Evolutionary conservation across 2,329 filamentous ascomycete genomes (phyloP).

Genomic region (Talaromyces piceae): DNA sequence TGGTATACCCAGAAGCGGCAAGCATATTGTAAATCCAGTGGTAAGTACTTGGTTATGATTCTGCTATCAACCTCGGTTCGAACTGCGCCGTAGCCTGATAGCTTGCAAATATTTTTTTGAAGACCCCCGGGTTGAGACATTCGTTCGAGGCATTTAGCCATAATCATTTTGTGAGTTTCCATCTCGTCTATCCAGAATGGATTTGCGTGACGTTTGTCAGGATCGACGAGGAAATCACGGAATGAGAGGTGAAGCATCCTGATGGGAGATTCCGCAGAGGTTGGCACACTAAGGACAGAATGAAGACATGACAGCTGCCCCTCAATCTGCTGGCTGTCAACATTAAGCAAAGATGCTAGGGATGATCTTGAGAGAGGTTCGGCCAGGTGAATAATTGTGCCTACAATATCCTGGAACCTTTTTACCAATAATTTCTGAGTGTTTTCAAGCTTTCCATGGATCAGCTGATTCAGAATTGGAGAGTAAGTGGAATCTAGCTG

Average conservation of each 20-base stretch:
- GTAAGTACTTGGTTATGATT: constrained; percentile 9
- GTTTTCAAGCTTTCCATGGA: background rate
- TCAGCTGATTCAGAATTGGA: background rate
- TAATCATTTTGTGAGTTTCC: constrained; percentile 20
- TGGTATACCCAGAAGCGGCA: constrained; percentile 18
- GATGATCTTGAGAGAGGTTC: background rate
- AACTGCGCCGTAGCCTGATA: constrained; percentile 2
- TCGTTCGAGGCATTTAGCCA: constrained; percentile 18
- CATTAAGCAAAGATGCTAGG: background rate
- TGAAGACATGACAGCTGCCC: constrained; percentile 9
- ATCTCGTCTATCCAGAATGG: constrained; percentile 26
- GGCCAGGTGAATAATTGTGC: background rate
- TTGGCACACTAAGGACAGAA: constrained; percentile 16
- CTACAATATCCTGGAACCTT: background rate
- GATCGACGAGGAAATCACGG: constrained; percentile 23
- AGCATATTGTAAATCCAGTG: constrained; percentile 14
- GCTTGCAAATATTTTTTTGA: constrained; percentile 13
- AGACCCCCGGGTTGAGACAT: constrained; percentile 5
- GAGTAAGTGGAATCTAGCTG: constrained; percentile 1
- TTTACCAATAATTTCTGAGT: background rate
- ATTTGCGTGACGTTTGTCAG: constrained; percentile 11
- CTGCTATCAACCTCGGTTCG: background rate
- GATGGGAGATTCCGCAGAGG: constrained; percentile 7
- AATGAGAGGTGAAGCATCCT: constrained; percentile 23
- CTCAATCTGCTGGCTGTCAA: background rate